Evolutionary conservation across 306 rosid species (phyloP).

Genomic region (Prunus mongolica): DNA sequence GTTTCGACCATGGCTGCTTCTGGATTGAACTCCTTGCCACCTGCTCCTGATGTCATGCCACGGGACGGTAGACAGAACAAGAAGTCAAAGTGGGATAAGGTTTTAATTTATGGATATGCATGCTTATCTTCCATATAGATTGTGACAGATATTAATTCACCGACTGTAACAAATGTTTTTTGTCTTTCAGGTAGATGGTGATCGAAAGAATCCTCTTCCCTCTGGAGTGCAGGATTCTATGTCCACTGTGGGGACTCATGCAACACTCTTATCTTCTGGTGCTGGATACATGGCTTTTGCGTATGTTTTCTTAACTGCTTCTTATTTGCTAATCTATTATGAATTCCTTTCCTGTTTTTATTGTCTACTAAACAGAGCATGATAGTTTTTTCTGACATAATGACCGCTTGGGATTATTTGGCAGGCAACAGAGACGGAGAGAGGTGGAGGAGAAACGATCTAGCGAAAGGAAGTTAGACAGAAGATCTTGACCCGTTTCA

Average conservation of each 20-base stretch:
- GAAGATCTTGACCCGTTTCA: constrained; percentile 57
- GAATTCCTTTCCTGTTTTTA: constrained; percentile 1
- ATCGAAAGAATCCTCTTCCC: constrained; percentile 60
- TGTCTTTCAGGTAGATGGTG: constrained; percentile 68
- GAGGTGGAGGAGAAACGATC: constrained; percentile 93
- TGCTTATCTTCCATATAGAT: constrained; percentile 6
- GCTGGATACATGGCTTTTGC: constrained; percentile 84
- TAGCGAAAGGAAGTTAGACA: constrained; percentile 62
- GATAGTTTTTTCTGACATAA: background rate
- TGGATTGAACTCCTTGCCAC: constrained; percentile 47
- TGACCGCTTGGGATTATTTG: background rate
- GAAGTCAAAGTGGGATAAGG: constrained; percentile 60
- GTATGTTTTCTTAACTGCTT: constrained; percentile 41
- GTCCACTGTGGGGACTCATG: constrained; percentile 61
- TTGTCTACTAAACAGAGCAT: background rate
- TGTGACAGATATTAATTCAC: constrained; percentile 8
- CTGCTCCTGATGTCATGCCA: constrained; percentile 41
- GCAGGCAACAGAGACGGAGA: constrained; percentile 44
- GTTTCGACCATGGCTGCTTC: constrained; percentile 33
- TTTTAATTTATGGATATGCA: constrained; percentile 10
- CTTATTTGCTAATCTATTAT: background rate
- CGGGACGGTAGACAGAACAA: constrained; percentile 63
- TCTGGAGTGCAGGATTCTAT: constrained; percentile 57
- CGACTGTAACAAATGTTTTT: constrained; percentile 19
- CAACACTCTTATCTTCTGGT: constrained; percentile 68